Evolutionary conservation across 2,329 filamentous ascomycete species (phyloP), one percentile per base, ranked within the genome.

Genomic region (Rhytidhysteron rufulum): DNA sequence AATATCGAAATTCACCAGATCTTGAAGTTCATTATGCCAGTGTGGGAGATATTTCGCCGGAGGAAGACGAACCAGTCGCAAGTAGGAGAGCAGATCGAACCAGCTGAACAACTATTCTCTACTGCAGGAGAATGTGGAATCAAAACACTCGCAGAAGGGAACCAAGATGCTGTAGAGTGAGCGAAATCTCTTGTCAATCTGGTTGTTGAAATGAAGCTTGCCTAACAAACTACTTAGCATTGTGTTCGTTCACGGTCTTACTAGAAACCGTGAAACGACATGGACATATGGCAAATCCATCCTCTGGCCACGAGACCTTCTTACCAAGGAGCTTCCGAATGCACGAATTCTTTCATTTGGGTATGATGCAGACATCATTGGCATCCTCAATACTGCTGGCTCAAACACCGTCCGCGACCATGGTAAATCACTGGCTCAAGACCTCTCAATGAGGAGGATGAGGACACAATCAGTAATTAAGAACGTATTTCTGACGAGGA

Each of bases 311-410:
- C 16, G 13, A 22, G 20, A 9, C 9, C 33, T 35, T 4, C 33
- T 35, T 17, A 3, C 4, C 3, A 5, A 21, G 4, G 33, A 35
- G 10, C 5, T 35, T 5, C 4, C 17, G 8, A n/a, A 35, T 35
- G 33, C 33, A 10, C 33, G 33, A 11, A 35, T 35, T 20, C 18
- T 35, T 5, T 13, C 33, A n/a, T 35, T 35, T 16, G 33, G 33
- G 13, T 35, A 35, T 22, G 33, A 35, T 24, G 33, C 33, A 4
- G 33, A 35, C 24, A 17, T 35, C 6, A 35, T 24, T 5, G 11
- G 20, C 17, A 13, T 24, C 6, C 20, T 35, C n/a, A n/a, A 24
- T 10, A n/a, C 17, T 5, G 33, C 20, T 4, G 33, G 33, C n/a
- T 24, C 16, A 15, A 24, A n/a, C 6, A 35, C 16, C 3, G 9